Conservation (phyloP, 768 basidiomycete genomes). For the Cystobasidium ongulense region DNA sequence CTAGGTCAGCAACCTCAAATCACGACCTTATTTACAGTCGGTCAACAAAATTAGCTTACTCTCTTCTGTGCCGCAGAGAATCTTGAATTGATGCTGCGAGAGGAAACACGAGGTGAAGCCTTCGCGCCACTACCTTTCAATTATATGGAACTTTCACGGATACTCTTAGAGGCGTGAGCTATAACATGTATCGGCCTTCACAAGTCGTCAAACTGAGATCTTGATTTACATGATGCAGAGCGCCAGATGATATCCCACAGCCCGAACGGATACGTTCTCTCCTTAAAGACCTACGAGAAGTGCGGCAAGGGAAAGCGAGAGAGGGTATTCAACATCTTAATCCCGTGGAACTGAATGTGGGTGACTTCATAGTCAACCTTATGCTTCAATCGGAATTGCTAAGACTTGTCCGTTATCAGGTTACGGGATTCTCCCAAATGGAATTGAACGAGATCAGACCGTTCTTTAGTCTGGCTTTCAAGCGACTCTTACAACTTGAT, state of each 20-base stretch:
- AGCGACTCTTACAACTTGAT: conserved; percentile 35
- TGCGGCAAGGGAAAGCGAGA: conserved; percentile 84
- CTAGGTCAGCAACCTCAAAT: conserved; percentile 56
- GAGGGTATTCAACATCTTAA: conserved; percentile 73
- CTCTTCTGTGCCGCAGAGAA: conserved; percentile 54
- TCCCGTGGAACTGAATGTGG: conserved; percentile 68
- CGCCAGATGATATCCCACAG: conserved; percentile 77
- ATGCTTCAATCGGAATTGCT: not conserved
- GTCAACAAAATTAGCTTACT: not conserved
- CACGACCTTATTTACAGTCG: not conserved
- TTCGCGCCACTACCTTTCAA: conserved; percentile 79
- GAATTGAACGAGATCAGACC: conserved; percentile 91
- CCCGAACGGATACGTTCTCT: conserved; percentile 75
- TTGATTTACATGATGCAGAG: conserved; percentile 51
- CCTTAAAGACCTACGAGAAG: conserved; percentile 90
- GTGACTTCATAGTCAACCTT: conserved; percentile 39
- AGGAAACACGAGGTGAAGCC: conserved; percentile 63
- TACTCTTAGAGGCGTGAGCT: conserved; percentile 85
- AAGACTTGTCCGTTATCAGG: conserved; percentile 48
- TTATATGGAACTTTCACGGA: conserved; percentile 81
- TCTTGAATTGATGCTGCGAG: conserved; percentile 62
- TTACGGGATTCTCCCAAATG: conserved; percentile 77
- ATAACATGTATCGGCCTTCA: conserved; percentile 8
- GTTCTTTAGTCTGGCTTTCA: conserved; percentile 71
- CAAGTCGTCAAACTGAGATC: not conserved